Evolutionary conservation across 768 basidiomycete species (phyloP).

Genomic region (Postia placenta): DNA sequence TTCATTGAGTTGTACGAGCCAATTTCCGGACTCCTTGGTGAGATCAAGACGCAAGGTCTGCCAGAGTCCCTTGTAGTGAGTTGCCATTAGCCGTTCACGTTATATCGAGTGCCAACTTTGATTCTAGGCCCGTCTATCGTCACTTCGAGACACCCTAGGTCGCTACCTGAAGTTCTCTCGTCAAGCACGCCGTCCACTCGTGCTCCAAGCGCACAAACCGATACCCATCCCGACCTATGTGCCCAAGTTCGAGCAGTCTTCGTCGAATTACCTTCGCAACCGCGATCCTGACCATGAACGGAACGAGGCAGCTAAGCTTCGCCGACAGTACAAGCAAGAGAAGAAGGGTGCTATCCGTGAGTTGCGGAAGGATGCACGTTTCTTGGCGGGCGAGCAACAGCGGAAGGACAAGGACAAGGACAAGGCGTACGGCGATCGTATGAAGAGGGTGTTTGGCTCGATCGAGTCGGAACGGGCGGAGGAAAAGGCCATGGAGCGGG

Average conservation of each 20-base stretch:
- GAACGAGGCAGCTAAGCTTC: slow-evolving; percentile 80
- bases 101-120: background rate
- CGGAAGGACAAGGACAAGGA: slow-evolving; percentile 86
- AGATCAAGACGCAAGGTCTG: slow-evolving; percentile 40
- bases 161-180: slow-evolving; percentile 69
- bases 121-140: slow-evolving; percentile 40
- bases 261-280: slow-evolving; percentile 67
- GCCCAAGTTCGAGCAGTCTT: slow-evolving; percentile 83
- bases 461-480: slow-evolving; percentile 89
- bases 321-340: slow-evolving; percentile 89
- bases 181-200: slow-evolving; percentile 71
- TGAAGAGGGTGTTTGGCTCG: slow-evolving; percentile 75
- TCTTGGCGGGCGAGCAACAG: slow-evolving; percentile 85
- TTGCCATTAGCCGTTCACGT: slow-evolving; percentile 11
- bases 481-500: slow-evolving; percentile 87
- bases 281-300: slow-evolving; percentile 93
- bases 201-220: slow-evolving; percentile 88
- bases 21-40: slow-evolving; percentile 48
- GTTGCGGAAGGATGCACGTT: slow-evolving; percentile 89
- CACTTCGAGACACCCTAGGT: slow-evolving; percentile 42
- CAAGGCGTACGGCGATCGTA: slow-evolving; percentile 65
- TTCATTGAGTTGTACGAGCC: slow-evolving; percentile 86
- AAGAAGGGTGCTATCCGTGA: slow-evolving; percentile 95
- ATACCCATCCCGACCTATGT: slow-evolving; percentile 92
- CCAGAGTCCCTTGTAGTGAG: slow-evolving; percentile 53